Base-by-base conservation (phyloP, 176 grass and related monocot genomes). In the Tillandsia leiboldiana region DNA sequence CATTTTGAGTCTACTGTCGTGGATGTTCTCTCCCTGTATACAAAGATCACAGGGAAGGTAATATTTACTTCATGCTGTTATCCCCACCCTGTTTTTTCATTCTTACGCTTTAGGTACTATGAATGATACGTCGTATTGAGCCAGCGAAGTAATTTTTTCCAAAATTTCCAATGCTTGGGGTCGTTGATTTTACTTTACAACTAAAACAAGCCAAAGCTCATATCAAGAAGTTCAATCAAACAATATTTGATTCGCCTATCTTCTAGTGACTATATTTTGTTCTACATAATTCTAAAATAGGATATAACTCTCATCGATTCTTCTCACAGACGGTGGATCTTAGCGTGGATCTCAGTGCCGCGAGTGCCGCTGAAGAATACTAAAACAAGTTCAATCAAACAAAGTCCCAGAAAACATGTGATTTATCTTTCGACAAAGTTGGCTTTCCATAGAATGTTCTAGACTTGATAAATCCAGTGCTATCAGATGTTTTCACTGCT, bases 1-100 rank as follows among this genome's bases (percentile, higher is more conserved):
- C 88, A 96, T 89, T 96, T 96, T 79, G 92, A 96, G 69, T 88
- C 85, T 58, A 96, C 92, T 24, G 88, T 96, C 33, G 80, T 72
- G 52, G 92, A 91, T 13, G 88, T 96, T 75, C 85, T 89, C 77
- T 86, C 78, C 63, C 89, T 96, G 92, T 96, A 96, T 80, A 88
- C 69, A 76, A 70, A 84, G 83, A 96, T 96, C 54, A 96, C 85
- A 0, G 85, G 86, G 76, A 96, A 96, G 88, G 88, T 87, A 88
- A 74, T 67, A 1, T 14, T 77, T 49, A 14, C 26, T 63, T 3
- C 15, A 14, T 72, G 69, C 33, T 0, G 33, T 42, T 18, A 23
- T 67, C 56, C 26, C 49, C 50, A 0, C 20, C 8, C 12, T 0
- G 10, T 61, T 9, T 62, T 12, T 78, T 14, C 2, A 2, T 56